Evolutionary conservation across 305 asterid species (phyloP).

Genomic region (Ilex paraguariensis): DNA sequence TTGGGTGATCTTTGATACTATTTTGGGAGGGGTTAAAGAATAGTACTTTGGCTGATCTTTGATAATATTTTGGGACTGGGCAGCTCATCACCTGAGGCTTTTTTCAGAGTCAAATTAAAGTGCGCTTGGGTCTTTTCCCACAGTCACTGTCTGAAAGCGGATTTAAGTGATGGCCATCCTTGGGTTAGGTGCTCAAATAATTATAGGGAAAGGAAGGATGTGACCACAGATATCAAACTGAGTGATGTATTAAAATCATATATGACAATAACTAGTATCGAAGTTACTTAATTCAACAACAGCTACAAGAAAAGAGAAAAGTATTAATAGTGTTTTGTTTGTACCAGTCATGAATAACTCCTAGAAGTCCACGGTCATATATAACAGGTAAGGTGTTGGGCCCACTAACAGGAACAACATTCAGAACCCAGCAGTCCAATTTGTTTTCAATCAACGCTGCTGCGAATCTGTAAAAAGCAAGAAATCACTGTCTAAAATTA

Average conservation of each 20-base stretch:
- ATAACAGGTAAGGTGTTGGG: slow-evolving; percentile 88
- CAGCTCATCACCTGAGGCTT: no score
- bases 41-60: no score
- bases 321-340: slow-evolving; percentile 7
- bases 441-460: slow-evolving; percentile 68
- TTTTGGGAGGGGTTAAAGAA: not conserved
- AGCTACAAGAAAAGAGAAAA: not conserved
- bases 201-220: no score
- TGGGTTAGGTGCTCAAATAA: no score
- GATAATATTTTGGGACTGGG: no score
- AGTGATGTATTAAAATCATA: not conserved
- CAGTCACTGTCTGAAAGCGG: no score
- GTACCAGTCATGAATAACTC: slow-evolving; percentile 93
- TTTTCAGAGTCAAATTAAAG: no score
- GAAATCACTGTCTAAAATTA: slow-evolving; percentile 10
- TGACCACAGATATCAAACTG: no score
- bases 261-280: not conserved
- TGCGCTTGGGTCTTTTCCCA: no score
- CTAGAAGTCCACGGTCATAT: slow-evolving; percentile 87
- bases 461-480: slow-evolving; percentile 57
- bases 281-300: not conserved
- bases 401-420: slow-evolving; percentile 83
- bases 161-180: no score
- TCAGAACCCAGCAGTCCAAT: slow-evolving; percentile 83
- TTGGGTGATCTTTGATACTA: not conserved